Conservation (phyloP, 83 land plant species). For the Picea abies region DNA sequence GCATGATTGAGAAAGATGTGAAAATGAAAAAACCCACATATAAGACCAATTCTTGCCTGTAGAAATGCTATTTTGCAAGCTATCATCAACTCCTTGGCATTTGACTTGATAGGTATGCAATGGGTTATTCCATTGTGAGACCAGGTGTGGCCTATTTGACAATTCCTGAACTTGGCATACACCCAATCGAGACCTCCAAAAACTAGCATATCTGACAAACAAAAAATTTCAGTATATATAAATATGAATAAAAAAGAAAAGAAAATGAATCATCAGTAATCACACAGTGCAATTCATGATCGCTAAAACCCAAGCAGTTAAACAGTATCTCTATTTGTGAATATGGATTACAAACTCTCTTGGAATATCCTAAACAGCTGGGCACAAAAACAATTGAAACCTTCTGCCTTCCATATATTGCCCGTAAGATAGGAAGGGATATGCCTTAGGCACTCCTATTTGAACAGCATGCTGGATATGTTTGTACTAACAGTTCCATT, state of each 20-base stretch:
- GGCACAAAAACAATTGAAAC: neutral
- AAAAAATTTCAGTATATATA: neutral
- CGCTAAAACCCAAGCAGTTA: neutral
- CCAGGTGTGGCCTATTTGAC: neutral
- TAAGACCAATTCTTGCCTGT: conserved; percentile 8
- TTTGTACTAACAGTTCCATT: neutral
- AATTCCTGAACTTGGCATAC: neutral
- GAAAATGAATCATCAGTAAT: neutral
- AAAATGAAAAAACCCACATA: neutral
- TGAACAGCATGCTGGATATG: neutral
- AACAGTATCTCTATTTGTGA: neutral
- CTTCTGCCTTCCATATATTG: neutral
- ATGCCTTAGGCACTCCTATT: neutral
- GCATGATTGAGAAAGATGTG: neutral
- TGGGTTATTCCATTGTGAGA: conserved; percentile 2
- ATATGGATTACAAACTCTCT: neutral
- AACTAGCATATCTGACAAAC: neutral
- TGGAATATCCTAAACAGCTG: neutral
- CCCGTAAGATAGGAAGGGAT: neutral
- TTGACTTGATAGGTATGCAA: neutral
- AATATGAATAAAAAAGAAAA: neutral
- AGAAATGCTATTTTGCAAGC: conserved; percentile 9
- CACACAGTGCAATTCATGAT: neutral
- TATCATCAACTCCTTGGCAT: conserved; percentile 5
- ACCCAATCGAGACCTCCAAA: conserved; percentile 3